These are phyloP conservation scores for Peniophora sp. DNA, from an alignment of 1,284 basidiomycete species.

Conservation along the genomic window DNA sequence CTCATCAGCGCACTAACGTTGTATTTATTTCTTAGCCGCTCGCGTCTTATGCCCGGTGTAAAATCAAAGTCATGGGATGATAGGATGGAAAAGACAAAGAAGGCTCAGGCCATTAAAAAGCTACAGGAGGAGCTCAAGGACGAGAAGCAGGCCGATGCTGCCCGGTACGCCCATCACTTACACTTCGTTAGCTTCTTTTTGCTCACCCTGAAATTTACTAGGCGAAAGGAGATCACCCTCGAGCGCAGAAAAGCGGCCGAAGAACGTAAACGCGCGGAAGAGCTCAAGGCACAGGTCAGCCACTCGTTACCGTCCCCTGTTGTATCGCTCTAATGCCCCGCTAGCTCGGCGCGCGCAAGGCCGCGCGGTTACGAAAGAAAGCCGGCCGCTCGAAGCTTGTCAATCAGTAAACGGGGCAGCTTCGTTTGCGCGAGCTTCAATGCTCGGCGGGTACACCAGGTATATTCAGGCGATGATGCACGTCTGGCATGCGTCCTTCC, in stretches of 20 bases:
- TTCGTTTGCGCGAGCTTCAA: too few species aligned
- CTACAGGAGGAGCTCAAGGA: slow-evolving; percentile 65
- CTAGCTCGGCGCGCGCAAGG: slow-evolving; percentile 74
- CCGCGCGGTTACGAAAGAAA: slow-evolving; percentile 60
- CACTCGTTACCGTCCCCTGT: slow-evolving; percentile 2
- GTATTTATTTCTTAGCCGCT: slow-evolving; percentile 37
- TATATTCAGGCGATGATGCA: too few species aligned
- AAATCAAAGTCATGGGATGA: slow-evolving; percentile 62
- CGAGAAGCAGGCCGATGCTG: slow-evolving; percentile 62
- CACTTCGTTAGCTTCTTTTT: background rate
- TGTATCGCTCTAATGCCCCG: slow-evolving; percentile 4
- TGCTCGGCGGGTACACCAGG: too few species aligned
- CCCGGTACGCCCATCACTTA: slow-evolving; percentile 33
- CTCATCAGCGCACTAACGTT: slow-evolving; percentile 6
- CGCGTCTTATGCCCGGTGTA: slow-evolving; percentile 55
- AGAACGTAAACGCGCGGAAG: slow-evolving; percentile 62
- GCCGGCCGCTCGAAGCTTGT: slow-evolving; percentile 73
- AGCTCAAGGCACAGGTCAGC: slow-evolving; percentile 62
- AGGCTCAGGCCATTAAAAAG: slow-evolving; percentile 61
- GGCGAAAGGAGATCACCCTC: slow-evolving; percentile 57
- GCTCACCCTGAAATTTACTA: slow-evolving; percentile 18
- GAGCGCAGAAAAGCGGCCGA: slow-evolving; percentile 66
- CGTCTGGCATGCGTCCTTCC: too few species aligned
- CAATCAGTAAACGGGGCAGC: slow-evolving; percentile 39
- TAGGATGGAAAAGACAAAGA: slow-evolving; percentile 60